Percentiles rank a stretch among this genome's conserved stretches.
Evolutionary conservation across 2,329 filamentous ascomycete species (phyloP).

Genomic region (Ustulina deusta): DNA sequence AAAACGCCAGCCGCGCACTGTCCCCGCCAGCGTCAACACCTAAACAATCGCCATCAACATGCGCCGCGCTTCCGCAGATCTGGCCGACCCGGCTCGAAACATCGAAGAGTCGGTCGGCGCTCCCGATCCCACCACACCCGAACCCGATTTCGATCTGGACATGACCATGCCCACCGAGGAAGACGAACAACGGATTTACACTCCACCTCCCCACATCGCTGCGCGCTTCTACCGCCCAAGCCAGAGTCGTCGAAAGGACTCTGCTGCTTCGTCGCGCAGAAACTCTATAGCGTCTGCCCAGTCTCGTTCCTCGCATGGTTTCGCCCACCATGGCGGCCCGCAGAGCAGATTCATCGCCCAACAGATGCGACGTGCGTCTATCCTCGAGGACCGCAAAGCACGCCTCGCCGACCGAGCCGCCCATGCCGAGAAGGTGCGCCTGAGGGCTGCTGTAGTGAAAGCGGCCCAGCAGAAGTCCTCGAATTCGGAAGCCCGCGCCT

Average conservation of each 20-base stretch:
- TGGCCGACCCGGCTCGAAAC: slow-evolving; percentile 58
- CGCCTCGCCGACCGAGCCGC: slow-evolving; percentile 82
- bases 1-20: slow-evolving; percentile 37
- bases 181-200: slow-evolving; percentile 58
- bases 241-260: slow-evolving; percentile 77
- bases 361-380: slow-evolving; percentile 81
- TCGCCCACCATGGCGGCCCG: slow-evolving; percentile 63
- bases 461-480: slow-evolving; percentile 73
- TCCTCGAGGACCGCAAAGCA: slow-evolving; percentile 83
- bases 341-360: slow-evolving; percentile 84
- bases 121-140: slow-evolving; percentile 47
- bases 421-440: slow-evolving; percentile 84
- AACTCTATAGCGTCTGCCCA: slow-evolving; percentile 84
- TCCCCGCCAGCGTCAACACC: slow-evolving; percentile 33
- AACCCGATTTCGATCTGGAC: slow-evolving; percentile 50
- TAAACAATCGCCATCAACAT: slow-evolving; percentile 50
- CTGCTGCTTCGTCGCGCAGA: slow-evolving; percentile 80
- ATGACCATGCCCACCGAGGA: slow-evolving; percentile 52
- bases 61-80: slow-evolving; percentile 58
- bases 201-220: slow-evolving; percentile 80
- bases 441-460: slow-evolving; percentile 80
- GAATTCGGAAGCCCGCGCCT: slow-evolving; percentile 78
- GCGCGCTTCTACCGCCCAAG: slow-evolving; percentile 80
- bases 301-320: slow-evolving; percentile 75
- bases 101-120: slow-evolving; percentile 53